Conservation (phyloP, 1,284 basidiomycete species). For the Irpex sp. region DNA sequence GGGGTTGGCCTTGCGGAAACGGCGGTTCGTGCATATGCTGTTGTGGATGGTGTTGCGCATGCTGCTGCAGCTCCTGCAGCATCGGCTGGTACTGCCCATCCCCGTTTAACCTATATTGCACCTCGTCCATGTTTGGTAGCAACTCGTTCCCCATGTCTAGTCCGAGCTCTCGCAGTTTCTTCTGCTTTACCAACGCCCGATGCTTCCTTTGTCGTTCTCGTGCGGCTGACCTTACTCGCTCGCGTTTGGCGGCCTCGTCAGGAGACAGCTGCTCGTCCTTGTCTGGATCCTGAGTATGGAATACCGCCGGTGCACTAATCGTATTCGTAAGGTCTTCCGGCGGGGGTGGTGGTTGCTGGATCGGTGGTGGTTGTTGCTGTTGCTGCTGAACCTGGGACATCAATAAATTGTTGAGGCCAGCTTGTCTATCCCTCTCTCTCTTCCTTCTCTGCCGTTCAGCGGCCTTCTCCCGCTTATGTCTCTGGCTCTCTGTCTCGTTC, state of each 20-base stretch:
- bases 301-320: conserved; percentile 18
- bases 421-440: conserved; percentile 68
- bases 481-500: conserved; percentile 66
- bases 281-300: conserved; percentile 21
- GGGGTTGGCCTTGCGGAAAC: conserved; percentile 33
- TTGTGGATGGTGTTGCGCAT: conserved; percentile 23
- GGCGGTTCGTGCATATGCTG: conserved; percentile 30
- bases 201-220: conserved; percentile 78
- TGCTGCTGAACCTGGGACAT: conserved; percentile 21
- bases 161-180: conserved; percentile 74
- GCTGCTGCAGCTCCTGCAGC: conserved; percentile 43
- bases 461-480: conserved; percentile 74
- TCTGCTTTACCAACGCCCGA: conserved; percentile 68
- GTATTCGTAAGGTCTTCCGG: conserved; percentile 7
- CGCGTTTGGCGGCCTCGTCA: conserved; percentile 62
- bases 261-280: conserved; percentile 45
- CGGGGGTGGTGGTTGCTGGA: conserved; percentile 17
- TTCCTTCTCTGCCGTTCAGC: conserved; percentile 77
- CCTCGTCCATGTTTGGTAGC: conserved; percentile 54
- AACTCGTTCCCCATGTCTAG: conserved; percentile 71
- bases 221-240: conserved; percentile 67
- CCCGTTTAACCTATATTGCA: conserved; percentile 54
- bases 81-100: conserved; percentile 58
- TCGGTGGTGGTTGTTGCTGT: conserved; percentile 14
- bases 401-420: conserved; percentile 32